Conservation (phyloP, 2,329 filamentous ascomycete species). For the Acephala macrosclerotiorum region DNA sequence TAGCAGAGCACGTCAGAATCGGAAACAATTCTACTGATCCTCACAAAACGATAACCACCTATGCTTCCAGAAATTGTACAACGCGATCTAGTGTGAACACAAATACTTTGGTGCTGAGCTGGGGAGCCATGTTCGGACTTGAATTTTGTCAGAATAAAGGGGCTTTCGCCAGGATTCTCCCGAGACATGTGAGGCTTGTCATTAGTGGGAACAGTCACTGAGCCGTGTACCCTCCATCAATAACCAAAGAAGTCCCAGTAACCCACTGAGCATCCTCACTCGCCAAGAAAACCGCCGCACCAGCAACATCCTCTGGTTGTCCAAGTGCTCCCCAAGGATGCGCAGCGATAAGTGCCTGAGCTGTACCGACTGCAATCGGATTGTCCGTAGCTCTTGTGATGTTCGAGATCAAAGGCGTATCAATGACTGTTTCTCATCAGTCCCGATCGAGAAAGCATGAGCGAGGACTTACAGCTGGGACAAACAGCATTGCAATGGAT, state of each 20-base stretch:
- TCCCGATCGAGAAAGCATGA: neutral
- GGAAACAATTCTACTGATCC: too few species aligned
- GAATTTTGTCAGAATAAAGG: neutral
- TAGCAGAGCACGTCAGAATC: too few species aligned
- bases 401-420: conserved; percentile 8
- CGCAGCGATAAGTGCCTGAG: neutral
- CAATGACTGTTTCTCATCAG: neutral
- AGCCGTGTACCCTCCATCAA: conserved; percentile 22
- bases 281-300: conserved; percentile 22
- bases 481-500: conserved; percentile 63
- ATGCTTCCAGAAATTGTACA: too few species aligned
- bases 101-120: too few species aligned
- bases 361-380: conserved; percentile 1
- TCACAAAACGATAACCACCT: too few species aligned
- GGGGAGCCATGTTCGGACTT: too few species aligned
- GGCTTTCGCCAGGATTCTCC: too few species aligned
- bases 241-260: conserved; percentile 17
- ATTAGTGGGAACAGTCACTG: conserved; percentile 9
- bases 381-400: conserved; percentile 1
- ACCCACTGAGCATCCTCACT: conserved; percentile 24
- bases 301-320: conserved; percentile 22
- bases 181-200: too few species aligned
- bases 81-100: too few species aligned
- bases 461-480: conserved; percentile 51
- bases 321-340: conserved; percentile 24